Conservation (phyloP, 2,329 filamentous ascomycete species). For the Ceratocystis smalleyi region DNA sequence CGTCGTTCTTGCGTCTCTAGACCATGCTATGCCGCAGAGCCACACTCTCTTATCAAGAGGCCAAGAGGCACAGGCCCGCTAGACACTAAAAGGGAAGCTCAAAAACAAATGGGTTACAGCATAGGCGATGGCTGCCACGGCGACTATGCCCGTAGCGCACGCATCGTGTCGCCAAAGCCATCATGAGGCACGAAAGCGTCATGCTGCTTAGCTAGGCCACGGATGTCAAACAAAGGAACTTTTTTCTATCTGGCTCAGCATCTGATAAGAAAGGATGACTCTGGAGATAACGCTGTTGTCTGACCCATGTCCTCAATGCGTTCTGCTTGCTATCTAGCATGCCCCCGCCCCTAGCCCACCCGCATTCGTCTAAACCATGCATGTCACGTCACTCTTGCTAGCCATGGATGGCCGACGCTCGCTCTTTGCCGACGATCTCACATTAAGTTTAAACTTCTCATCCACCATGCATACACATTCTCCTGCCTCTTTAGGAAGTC, state of each 20-base stretch:
- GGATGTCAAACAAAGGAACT: neutral
- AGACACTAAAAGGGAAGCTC: neutral
- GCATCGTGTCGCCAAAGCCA: neutral
- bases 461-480: neutral
- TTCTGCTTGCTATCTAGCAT: neutral
- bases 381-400: neutral
- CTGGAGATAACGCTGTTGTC: neutral
- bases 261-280: neutral
- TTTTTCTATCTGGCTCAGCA: neutral
- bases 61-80: neutral
- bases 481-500: slow-evolving; percentile 16
- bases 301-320: neutral
- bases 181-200: neutral
- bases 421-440: neutral
- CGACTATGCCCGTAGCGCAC: neutral
- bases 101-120: neutral
- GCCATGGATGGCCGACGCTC: too few species aligned
- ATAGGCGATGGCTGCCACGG: neutral
- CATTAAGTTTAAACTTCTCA: neutral
- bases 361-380: neutral
- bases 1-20: neutral
- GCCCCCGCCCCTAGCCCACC: neutral
- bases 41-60: neutral
- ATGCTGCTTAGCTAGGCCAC: neutral
- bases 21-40: neutral